These are phyloP conservation scores for Phaeosphaeria sp. DNA, from an alignment of 2,329 filamentous ascomycete genomes.

Conservation along the genomic window DNA sequence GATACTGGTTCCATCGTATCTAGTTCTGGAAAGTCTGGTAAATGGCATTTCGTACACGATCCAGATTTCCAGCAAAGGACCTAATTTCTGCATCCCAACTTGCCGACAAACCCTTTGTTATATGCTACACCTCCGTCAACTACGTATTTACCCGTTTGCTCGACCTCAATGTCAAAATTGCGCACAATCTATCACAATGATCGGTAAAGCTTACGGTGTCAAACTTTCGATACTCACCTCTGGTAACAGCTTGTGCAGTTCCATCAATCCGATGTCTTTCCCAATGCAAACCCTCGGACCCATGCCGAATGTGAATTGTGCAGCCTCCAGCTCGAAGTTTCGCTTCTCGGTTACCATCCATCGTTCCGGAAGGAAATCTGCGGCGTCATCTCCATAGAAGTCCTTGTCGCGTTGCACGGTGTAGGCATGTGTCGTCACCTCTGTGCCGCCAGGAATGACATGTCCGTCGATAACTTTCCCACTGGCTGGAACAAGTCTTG, in stretches of 20 bases:
- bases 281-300: constrained; percentile 39
- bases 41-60: too few relatives aligned
- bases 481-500: constrained; percentile 46
- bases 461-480: constrained; percentile 50
- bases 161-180: constrained; percentile 36
- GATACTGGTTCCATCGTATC: too few relatives aligned
- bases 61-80: too few relatives aligned
- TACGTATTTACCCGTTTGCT: constrained; percentile 29
- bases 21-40: too few relatives aligned
- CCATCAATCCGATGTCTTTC: constrained; percentile 40
- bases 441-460: constrained; percentile 51
- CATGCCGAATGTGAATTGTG: constrained; percentile 38
- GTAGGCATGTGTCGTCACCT: constrained; percentile 58
- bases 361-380: constrained; percentile 51
- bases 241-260: constrained; percentile 42
- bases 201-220: not conserved
- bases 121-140: constrained; percentile 42
- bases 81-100: too few relatives aligned
- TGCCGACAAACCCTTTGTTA: constrained; percentile 32
- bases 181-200: constrained; percentile 28
- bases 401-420: constrained; percentile 54
- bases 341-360: constrained; percentile 45
- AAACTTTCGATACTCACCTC: constrained; percentile 29
- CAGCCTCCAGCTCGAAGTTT: constrained; percentile 33
- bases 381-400: constrained; percentile 52